These are phyloP conservation scores for Schizophyllum commune DNA, from an alignment of 1,284 basidiomycete species.

Conservation along the genomic window DNA sequence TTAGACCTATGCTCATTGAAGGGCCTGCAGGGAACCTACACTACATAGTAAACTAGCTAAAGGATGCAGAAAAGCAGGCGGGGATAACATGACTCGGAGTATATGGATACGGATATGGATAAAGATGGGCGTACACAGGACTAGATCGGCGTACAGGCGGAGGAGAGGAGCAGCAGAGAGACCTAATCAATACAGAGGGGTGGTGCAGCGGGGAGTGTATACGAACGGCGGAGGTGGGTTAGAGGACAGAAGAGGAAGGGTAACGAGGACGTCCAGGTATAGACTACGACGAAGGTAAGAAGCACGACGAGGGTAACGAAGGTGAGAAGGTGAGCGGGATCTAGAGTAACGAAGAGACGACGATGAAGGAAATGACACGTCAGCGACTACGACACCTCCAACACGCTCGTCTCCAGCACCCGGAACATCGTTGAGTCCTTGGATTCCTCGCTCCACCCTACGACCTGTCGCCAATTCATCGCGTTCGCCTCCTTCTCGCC, in stretches of 20 bases:
- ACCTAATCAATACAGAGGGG: neutral
- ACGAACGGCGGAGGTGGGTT: no score
- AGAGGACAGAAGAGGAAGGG: neutral
- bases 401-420: slow-evolving; percentile 65
- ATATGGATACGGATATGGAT: neutral
- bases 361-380: no score
- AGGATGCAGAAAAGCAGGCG: neutral
- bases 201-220: neutral
- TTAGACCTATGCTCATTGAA: no score
- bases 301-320: neutral
- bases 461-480: slow-evolving; percentile 68
- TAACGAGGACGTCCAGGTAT: neutral
- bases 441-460: slow-evolving; percentile 70
- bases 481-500: slow-evolving; percentile 78
- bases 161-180: neutral
- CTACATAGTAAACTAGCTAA: neutral
- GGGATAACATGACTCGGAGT: neutral
- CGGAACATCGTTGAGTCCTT: slow-evolving; percentile 68
- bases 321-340: neutral
- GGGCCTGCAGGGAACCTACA: neutral
- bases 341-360: neutral
- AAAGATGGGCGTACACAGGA: neutral
- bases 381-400: slow-evolving; percentile 48
- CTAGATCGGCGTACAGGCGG: neutral
- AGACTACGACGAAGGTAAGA: neutral